phyloP scores from a whole-genome alignment of 2,329 filamentous ascomycete genomes.

The Arachnopeziza araneosa region DNA sequence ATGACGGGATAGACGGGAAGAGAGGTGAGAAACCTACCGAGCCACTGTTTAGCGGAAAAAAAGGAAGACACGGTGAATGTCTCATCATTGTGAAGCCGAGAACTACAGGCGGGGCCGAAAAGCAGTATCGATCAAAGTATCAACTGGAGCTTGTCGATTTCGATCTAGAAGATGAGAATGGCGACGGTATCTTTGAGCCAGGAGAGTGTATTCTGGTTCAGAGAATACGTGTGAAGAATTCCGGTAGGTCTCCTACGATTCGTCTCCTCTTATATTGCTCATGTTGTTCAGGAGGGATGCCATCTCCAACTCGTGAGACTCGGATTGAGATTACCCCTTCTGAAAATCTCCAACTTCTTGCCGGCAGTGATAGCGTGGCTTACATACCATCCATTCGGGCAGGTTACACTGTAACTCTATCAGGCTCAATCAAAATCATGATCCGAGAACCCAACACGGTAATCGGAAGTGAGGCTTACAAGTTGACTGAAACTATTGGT shows the following conservation, averaged over 20 bases:
- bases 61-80: background rate
- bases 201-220: constrained; percentile 11
- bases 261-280: background rate
- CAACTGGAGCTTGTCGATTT: constrained; percentile 10
- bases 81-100: constrained; percentile 5
- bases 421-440: constrained; percentile 3
- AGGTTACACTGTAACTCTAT: constrained; percentile 3
- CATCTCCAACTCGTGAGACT: constrained; percentile 1
- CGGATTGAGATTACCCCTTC: background rate
- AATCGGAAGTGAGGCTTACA: background rate
- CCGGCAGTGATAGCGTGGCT: background rate
- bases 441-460: constrained; percentile 1
- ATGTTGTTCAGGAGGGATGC: constrained; percentile 4
- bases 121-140: constrained; percentile 4
- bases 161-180: constrained; percentile 12
- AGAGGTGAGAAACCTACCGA: background rate
- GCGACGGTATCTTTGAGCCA: constrained; percentile 13
- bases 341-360: background rate
- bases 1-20: background rate
- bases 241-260: background rate
- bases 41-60: background rate
- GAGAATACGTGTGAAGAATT: constrained; percentile 10
- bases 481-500: background rate
- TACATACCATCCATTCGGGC: constrained; percentile 1
- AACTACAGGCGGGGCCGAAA: background rate